Evolutionary conservation across 441 rosid species (phyloP).

Genomic region (Eutrema salsugineum): DNA sequence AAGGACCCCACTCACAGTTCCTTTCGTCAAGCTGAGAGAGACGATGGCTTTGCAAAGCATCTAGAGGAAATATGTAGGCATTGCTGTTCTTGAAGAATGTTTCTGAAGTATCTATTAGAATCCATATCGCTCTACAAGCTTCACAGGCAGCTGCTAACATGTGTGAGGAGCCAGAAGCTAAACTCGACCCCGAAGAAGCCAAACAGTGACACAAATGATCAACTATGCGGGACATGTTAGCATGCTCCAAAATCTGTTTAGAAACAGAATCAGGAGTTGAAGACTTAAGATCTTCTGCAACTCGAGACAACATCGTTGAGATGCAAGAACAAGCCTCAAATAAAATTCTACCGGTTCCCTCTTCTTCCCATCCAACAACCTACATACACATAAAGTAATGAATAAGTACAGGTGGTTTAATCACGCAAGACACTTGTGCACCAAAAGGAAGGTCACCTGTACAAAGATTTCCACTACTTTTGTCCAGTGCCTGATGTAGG

Average conservation of each 20-base stretch:
- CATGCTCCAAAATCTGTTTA: constrained; percentile 72
- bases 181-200: constrained; percentile 79
- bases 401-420: constrained; percentile 6
- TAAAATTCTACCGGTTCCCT: constrained; percentile 62
- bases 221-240: constrained; percentile 68
- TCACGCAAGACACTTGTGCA: constrained; percentile 1
- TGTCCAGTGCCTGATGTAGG: constrained; percentile 88
- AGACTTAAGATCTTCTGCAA: constrained; percentile 56
- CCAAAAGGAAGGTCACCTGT: constrained; percentile 51
- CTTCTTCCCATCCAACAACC: constrained; percentile 68
- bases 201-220: constrained; percentile 81
- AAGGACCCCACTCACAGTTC: constrained; percentile 57
- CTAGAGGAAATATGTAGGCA: constrained; percentile 59
- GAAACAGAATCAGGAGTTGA: constrained; percentile 45
- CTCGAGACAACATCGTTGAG: constrained; percentile 54
- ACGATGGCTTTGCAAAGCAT: constrained; percentile 54
- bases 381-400: constrained; percentile 32
- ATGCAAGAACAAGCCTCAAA: constrained; percentile 77
- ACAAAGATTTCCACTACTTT: constrained; percentile 70
- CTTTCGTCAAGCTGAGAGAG: constrained; percentile 56
- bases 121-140: constrained; percentile 84
- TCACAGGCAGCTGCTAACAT: constrained; percentile 81
- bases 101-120: constrained; percentile 69
- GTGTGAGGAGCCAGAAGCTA: constrained; percentile 73
- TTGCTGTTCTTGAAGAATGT: constrained; percentile 44